phyloP scores from a whole-genome alignment of 129 eudicot genomes.

The Rutidosis leptorrhynchoides region DNA sequence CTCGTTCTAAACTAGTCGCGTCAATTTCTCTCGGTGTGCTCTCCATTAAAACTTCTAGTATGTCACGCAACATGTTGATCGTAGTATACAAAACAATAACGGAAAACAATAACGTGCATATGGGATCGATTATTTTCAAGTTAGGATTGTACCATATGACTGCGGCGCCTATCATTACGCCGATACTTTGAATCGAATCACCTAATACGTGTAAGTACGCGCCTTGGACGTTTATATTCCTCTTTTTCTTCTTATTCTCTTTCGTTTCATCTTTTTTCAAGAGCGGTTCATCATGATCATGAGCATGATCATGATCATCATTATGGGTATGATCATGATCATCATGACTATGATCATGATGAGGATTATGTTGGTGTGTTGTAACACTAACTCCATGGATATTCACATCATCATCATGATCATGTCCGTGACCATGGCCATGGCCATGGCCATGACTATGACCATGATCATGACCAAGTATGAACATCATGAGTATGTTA shows the following conservation, averaged over 20 bases:
- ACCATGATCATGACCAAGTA: constrained; percentile 47
- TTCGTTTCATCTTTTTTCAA: constrained; percentile 9
- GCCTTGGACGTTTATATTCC: constrained; percentile 57
- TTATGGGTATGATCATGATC: background rate
- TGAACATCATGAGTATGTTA: constrained; percentile 43
- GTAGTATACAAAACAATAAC: constrained; percentile 59
- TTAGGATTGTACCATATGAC: constrained; percentile 64
- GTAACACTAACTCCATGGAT: constrained; percentile 32
- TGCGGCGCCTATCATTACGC: constrained; percentile 75
- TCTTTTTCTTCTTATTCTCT: constrained; percentile 23
- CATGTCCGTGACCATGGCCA: constrained; percentile 27
- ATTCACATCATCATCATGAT: constrained; percentile 17
- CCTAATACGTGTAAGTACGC: constrained; percentile 74
- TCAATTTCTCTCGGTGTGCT: constrained; percentile 80
- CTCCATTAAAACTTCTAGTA: constrained; percentile 73
- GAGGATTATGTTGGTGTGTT: too few species aligned
- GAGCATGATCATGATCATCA: too few species aligned
- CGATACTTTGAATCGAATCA: constrained; percentile 61
- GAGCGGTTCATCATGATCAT: constrained; percentile 34
- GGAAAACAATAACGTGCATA: constrained; percentile 62
- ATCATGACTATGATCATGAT: constrained; percentile 31
- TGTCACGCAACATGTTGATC: constrained; percentile 56
- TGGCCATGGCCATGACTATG: constrained; percentile 27
- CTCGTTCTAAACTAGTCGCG: constrained; percentile 51
- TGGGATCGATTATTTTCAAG: constrained; percentile 56